Base-by-base conservation (phyloP, 805 yeast genomes). In the Komagataella ulmi region DNA sequence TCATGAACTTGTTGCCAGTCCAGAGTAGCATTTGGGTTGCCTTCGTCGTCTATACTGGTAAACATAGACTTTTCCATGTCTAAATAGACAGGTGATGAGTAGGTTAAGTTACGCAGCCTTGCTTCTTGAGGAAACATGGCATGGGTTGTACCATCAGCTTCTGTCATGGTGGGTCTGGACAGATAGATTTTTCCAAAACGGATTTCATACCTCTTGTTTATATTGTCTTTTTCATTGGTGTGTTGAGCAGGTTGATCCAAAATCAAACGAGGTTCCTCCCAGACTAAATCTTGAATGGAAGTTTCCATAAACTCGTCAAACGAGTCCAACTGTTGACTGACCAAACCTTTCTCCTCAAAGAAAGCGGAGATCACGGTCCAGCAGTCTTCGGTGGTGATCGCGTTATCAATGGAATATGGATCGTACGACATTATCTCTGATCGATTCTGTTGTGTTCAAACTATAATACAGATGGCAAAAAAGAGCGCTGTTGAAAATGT, bases 81-180 rank as follows among this genome's bases (percentile, higher is more conserved):
- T 24, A 93, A 97, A 62, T 93, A 93, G 50, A 93, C 76, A 44
- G 98, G 97, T 36, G 97, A 88, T 3, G 97, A 88, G 66, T 93
- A 93, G 0, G 99, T 93, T 70, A 93, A 76, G 66, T 93, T 93
- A 71, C 99, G 83, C 57, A 93, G 76, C 61, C 99, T 80, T 6
- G 99, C 98, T 68, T 93, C 99, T 70, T 95, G 99, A 8, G 99
- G 99, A 64, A 87, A 87, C 83, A 93, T 81, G 12, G 96, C 95
- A 62, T 89, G 91, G n/a, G 98, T 91, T n/a, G 96, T 89, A 73
- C 99, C 99, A 71, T 93, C 99, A 17, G 98, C 96, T 72, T 93
- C 99, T 18, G 98, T 95, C 79, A 93, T 96, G 49, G 96, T 88
- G 48, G 99, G 99, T 62, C 90, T 86, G 23, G 98, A 89, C 58